phyloP scores from a whole-genome alignment of 768 basidiomycete genomes.

The Auriculariales sp. region DNA sequence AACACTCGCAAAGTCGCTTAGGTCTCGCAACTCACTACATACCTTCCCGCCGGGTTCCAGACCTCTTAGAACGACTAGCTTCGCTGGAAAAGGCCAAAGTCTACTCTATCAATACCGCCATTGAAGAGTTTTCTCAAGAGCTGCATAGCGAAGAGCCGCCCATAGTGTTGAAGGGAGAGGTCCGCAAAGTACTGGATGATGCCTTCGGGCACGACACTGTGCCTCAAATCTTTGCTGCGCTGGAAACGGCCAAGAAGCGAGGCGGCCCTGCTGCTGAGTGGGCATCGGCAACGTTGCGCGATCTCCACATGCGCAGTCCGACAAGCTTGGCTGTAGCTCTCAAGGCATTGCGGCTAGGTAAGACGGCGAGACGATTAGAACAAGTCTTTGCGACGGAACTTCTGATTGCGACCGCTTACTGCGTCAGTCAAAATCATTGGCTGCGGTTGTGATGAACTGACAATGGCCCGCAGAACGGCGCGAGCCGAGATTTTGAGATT shows the following conservation, averaged over 20 bases:
- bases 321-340: conserved; percentile 89
- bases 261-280: conserved; percentile 43
- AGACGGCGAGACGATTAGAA: conserved; percentile 34
- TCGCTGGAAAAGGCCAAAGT: conserved; percentile 19
- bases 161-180: conserved; percentile 39
- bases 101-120: conserved; percentile 42
- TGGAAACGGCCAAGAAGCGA: conserved; percentile 27
- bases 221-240: conserved; percentile 47
- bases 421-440: conserved; percentile 38
- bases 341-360: conserved; percentile 60
- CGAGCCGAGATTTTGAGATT: conserved; percentile 67
- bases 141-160: conserved; percentile 38
- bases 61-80: conserved; percentile 54
- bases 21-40: conserved; percentile 93
- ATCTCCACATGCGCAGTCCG: conserved; percentile 62
- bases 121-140: conserved; percentile 50
- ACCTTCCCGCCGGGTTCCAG: conserved; percentile 57
- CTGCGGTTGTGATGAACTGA: conserved; percentile 4
- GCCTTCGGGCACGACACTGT: conserved; percentile 64
- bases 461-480: conserved; percentile 38
- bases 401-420: conserved; percentile 76
- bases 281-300: conserved; percentile 55
- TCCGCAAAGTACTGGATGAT: conserved; percentile 64
- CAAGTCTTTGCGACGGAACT: conserved; percentile 74
- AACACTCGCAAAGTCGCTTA: conserved; percentile 43